Conservation (phyloP, 805 yeast species). For the Candida namnaoensis region DNA sequence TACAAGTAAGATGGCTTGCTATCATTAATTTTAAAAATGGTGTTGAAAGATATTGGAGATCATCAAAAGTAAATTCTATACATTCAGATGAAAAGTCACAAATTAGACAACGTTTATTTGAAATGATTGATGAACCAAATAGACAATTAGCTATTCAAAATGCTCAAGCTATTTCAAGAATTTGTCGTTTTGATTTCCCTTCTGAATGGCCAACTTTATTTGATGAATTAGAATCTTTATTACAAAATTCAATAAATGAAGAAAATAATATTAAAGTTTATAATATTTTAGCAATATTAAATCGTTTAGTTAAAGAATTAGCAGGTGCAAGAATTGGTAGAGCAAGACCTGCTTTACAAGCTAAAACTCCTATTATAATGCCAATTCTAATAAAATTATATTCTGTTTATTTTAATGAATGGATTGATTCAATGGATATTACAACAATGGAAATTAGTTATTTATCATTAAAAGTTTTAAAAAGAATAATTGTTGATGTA, state of each 20-base stretch:
- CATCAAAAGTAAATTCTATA: slow-evolving; percentile 46
- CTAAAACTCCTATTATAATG: slow-evolving; percentile 55
- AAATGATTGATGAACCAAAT: slow-evolving; percentile 58
- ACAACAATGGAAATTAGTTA: slow-evolving; percentile 69
- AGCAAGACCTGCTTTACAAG: slow-evolving; percentile 68
- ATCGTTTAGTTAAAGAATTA: slow-evolving; percentile 70
- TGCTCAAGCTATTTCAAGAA: slow-evolving; percentile 73
- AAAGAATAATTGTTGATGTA: slow-evolving; percentile 72
- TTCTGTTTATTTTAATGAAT: slow-evolving; percentile 46
- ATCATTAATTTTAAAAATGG: slow-evolving; percentile 86
- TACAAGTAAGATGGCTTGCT: slow-evolving; percentile 79
- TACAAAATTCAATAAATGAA: slow-evolving; percentile 34
- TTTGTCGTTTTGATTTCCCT: slow-evolving; percentile 82
- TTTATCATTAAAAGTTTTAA: slow-evolving; percentile 60
- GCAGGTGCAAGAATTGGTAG: slow-evolving; percentile 78
- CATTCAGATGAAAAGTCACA: slow-evolving; percentile 59
- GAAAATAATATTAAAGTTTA: slow-evolving; percentile 45
- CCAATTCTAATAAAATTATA: slow-evolving; percentile 56
- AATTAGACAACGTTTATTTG: slow-evolving; percentile 52
- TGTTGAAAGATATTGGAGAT: slow-evolving; percentile 77
- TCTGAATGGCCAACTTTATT: slow-evolving; percentile 77
- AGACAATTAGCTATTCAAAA: slow-evolving; percentile 72
- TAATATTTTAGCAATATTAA: slow-evolving; percentile 57
- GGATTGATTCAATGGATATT: slow-evolving; percentile 43
- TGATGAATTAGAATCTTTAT: slow-evolving; percentile 43